Percentiles rank a stretch among this genome's conserved stretches.
Evolutionary conservation across 1,139 yeast genomes (phyloP).

Genomic region (Petasospora fabianii): DNA sequence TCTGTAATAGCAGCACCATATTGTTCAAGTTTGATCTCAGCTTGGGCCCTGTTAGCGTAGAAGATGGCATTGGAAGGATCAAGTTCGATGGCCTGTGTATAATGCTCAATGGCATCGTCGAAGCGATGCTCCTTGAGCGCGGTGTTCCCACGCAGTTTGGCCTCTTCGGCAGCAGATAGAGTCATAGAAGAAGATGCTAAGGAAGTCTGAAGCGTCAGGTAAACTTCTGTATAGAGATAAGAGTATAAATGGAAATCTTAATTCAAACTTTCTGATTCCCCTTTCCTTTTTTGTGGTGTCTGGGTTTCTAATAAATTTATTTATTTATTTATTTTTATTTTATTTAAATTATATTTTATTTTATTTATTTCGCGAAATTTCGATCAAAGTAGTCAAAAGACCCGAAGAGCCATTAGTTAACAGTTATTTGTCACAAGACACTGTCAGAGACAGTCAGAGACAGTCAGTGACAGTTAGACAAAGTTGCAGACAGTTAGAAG

Average conservation of each 20-base stretch:
- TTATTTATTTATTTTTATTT: too few relatives aligned
- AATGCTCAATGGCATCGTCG: conserved; percentile 63
- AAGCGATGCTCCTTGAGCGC: conserved; percentile 59
- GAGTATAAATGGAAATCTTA: not conserved
- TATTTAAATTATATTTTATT: too few relatives aligned
- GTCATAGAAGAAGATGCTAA: not conserved
- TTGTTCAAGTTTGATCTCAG: conserved; percentile 77
- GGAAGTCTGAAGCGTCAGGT: not conserved
- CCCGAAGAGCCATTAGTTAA: too few relatives aligned
- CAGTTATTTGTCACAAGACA: too few relatives aligned
- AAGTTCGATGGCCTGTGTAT: conserved; percentile 73
- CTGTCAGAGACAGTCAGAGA: too few relatives aligned
- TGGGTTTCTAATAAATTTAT: not conserved
- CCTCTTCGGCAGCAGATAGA: conserved; percentile 27
- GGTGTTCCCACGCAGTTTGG: conserved; percentile 74
- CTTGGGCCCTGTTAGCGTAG: conserved; percentile 87
- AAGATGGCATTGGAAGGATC: conserved; percentile 68
- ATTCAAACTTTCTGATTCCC: too few relatives aligned
- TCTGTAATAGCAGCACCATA: conserved; percentile 83
- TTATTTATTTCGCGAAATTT: not conserved
- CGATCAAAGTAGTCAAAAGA: not conserved
- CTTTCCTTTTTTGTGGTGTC: too few relatives aligned
- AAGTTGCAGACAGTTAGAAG: too few relatives aligned
- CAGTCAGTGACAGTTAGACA: too few relatives aligned
- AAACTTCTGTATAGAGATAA: not conserved